phyloP scores from a whole-genome alignment of 2,329 filamentous ascomycete species.

The Escovopsis weberi region DNA sequence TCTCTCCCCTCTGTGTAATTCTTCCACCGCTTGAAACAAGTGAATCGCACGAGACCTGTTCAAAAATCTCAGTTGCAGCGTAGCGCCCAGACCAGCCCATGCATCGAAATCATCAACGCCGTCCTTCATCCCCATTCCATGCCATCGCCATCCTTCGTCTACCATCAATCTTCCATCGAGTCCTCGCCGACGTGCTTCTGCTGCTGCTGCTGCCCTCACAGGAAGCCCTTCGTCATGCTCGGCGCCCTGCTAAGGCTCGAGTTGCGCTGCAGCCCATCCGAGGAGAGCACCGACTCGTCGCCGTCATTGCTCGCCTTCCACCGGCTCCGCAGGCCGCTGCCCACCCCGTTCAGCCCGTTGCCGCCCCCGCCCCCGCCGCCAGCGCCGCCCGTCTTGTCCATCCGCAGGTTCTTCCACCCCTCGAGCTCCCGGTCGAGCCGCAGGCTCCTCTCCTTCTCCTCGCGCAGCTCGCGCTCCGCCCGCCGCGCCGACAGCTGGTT shows the following conservation, averaged over 20 bases:
- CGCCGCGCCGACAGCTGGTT: constrained; percentile 70
- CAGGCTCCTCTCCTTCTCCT: constrained; percentile 70
- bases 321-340: constrained; percentile 20
- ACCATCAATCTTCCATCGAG: neutral
- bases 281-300: constrained; percentile 24
- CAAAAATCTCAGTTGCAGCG: too few relatives aligned
- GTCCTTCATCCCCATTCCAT: neutral
- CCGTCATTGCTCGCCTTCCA: constrained; percentile 22
- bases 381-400: constrained; percentile 37
- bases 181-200: too few relatives aligned
- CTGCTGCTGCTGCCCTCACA: constrained; percentile 28
- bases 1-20: too few relatives aligned
- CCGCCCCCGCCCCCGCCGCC: constrained; percentile 18
- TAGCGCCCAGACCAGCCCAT: too few relatives aligned
- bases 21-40: too few relatives aligned
- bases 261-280: constrained; percentile 48
- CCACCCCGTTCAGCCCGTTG: constrained; percentile 7
- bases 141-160: neutral
- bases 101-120: too few relatives aligned
- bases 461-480: constrained; percentile 76
- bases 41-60: too few relatives aligned
- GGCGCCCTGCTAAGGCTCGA: constrained; percentile 47
- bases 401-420: constrained; percentile 61
- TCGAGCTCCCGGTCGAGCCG: constrained; percentile 82
- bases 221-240: constrained; percentile 66